These are phyloP conservation scores for Magnusiomyces fungicola DNA, from an alignment of 1,139 yeast genomes.

Conservation along the genomic window DNA sequence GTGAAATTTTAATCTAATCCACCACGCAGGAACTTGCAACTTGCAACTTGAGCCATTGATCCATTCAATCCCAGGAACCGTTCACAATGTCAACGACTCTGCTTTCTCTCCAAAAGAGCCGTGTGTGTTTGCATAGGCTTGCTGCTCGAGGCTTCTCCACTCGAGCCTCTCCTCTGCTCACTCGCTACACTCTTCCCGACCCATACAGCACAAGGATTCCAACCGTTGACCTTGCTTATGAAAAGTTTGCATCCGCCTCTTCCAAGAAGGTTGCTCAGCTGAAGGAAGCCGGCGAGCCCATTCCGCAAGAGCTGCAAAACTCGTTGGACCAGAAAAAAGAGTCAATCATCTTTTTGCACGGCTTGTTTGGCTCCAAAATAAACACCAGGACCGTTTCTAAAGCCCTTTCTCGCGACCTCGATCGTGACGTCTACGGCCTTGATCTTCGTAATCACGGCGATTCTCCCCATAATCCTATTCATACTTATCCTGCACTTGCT, in stretches of 20 bases:
- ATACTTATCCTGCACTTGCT: conserved; percentile 76
- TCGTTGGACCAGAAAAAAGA: background rate
- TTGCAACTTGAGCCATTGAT: too few relatives aligned
- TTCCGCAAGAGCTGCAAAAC: background rate
- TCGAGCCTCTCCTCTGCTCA: background rate
- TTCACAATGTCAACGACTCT: too few relatives aligned
- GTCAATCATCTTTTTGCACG: conserved; percentile 78
- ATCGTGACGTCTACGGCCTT: conserved; percentile 50
- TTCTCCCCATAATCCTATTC: conserved; percentile 66
- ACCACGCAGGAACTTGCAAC: too few relatives aligned
- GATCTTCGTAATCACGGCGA: conserved; percentile 89
- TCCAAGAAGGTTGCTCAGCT: background rate
- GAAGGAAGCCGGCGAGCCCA: conserved; percentile 1
- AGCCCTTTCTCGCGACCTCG: conserved; percentile 32
- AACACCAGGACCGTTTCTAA: conserved; percentile 75
- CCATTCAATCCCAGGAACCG: too few relatives aligned
- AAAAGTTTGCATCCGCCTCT: conserved; percentile 8
- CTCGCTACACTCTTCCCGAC: background rate
- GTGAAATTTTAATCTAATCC: too few relatives aligned
- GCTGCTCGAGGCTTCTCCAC: background rate
- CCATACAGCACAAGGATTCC: conserved; percentile 8
- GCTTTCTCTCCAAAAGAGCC: too few relatives aligned
- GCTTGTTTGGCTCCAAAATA: conserved; percentile 74
- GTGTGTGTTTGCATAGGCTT: too few relatives aligned
- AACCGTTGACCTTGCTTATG: conserved; percentile 14